Base-by-base conservation (phyloP, 2,329 filamentous ascomycete genomes). In the Aspergillus fructus region DNA sequence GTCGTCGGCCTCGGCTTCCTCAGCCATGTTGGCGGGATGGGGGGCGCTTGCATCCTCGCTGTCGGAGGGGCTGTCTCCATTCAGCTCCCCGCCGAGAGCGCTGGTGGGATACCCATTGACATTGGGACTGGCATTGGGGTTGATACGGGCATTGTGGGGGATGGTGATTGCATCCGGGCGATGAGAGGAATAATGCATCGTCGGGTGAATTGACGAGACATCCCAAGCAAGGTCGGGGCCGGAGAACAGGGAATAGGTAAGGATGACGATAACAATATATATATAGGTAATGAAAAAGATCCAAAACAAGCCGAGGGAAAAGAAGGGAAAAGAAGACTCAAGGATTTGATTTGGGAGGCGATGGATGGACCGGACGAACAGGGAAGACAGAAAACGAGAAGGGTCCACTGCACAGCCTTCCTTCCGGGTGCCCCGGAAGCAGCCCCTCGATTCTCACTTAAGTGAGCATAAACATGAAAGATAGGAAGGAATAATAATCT, bases 1-100 rank as follows among this genome's bases (percentile, higher is more conserved):
- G 12, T 71, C 69, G 55, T 70, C 64, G 40, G 71, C 72, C 48
- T 69, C 71, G 59, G 74, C 73, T 43, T 73, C 70, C 27, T 71
- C 65, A 8, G 63, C 66, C 11, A 64, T 61, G 47, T 66, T 62
- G 37, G 61, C 59, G 5, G 65, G 60, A 43, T 68, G 61, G 12
- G 33, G 41, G 21, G 5, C 19, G 43, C 43, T 15, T 19, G 50
- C 63, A 5, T 69, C 70, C 40, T 73, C 71, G 61, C 68, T 72
- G 37, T 73, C 71, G 52, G 70, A 71, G 60, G 53, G 46, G 53
- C 27, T 30, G 27, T 30, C 27, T 30, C 27, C 27, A 9, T 40
- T 55, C 40, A 37, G 7, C 34, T 37, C 34, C 34, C 34, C 34
- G 34, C 34, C 27, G 27, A 30, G 8, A 30, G 27, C 27, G 27